Evolutionary conservation across 768 basidiomycete genomes (phyloP), one percentile per base, ranked within the genome.

Genomic region (Termitomyces sp.): DNA sequence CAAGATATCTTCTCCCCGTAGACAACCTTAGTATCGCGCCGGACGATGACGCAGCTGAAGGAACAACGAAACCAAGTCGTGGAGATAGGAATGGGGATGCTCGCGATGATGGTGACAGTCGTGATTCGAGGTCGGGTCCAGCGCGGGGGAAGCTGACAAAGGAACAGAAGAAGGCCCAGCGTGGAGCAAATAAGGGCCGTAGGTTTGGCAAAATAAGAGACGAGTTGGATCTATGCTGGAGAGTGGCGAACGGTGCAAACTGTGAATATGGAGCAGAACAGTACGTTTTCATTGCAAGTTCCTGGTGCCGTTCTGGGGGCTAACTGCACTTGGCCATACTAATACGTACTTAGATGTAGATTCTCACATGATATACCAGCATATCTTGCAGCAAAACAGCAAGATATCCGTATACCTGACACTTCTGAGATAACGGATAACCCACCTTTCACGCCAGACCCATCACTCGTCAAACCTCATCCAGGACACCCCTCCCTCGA

Each of bases 151-250:
- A 69, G 60, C 64, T 77, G 52, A 79, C 77, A 11, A 85, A 83
- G 64, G 83, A 85, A 59, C 80, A 86, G 65, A 87, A 82, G 68
- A 90, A 90, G 68, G 82, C 85, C 11, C 79, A 83, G 56, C 75
- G 82, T 31, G 94, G 94, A 2, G 84, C 86, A 56, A 97, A 96
- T 69, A 95, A 93, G 66, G 86, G 83, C 12, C 71, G 95, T 39
- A 78, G 84, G 13, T 94, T 93, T 68, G 84, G 79, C 16, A 88
- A 88, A 64, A 76, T 89, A 16, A 77, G 82, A 50, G 94, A 95
- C 63, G 88, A 89, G 41, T 70, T 92, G 3, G 86, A 92, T 32
- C 72, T 98, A 25, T 98, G 95, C 70, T 89, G 86, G 81, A 81
- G 78, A 49, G 71, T 93, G 49, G 94, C 91, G 3, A 82, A 76